Evolutionary conservation across 306 rosid genomes (phyloP), one percentile per base, ranked within the genome.

Genomic region (Abrus precatorius): DNA sequence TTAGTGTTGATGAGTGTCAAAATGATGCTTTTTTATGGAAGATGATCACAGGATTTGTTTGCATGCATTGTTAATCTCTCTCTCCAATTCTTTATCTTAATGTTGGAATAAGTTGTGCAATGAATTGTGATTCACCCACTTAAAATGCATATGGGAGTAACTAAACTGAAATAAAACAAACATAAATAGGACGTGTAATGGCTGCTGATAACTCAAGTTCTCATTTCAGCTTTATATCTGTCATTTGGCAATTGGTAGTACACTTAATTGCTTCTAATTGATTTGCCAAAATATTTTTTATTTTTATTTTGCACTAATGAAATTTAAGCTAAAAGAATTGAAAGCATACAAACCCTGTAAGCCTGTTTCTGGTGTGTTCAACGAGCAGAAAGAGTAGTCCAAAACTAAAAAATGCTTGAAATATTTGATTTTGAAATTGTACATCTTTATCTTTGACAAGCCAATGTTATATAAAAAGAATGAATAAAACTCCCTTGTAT

Each of bases 201-300:
- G 57, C 13, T 61, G 0, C 44, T 61, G 44, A 61, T 5, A 12
- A 13, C 10, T 29, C 41, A 47, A 6, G 6, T 52, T 28, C 33
- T 1, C 7, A 48, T 30, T 38, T 38, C 27, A 36, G 11, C 6
- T 64, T 8, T 38, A 36, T 32, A 64, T 6, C 29, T 64, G 47
- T 28, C 59, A 11, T 48, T 20, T 20, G 20, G 0, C 20, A 20
- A 20, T 69, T 30, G 14, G 43, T 33, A 13, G 59, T 47, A 48
- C 11, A 44, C 14, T 29, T 69, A 69, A 48, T 49, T 60, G 12
- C 60, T 69, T 13, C 5, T 32, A 50, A n/a, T 69, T 69, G 75
- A 49, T 49, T 69, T 69, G 20, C 20, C 0, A 20, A 20, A 20
- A 20, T 20, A 20, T 20, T 20, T 20, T 20, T 9, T 7, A 40